Evolutionary conservation across 495 filamentous ascomycete species (phyloP).

Genomic region (Talaromyces ruber): DNA sequence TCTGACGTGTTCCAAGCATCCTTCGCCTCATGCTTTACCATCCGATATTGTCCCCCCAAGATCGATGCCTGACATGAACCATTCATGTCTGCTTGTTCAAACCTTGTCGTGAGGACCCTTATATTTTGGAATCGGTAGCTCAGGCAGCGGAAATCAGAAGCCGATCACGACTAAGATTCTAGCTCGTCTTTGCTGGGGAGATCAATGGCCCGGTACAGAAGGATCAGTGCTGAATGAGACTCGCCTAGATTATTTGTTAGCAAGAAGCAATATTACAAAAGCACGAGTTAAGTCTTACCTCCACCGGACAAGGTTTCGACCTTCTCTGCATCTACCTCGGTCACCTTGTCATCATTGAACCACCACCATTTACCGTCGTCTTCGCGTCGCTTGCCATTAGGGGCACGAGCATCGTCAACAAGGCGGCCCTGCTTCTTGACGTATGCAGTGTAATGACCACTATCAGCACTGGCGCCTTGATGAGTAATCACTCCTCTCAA

Average conservation of each 20-base stretch:
- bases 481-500: slow-evolving; percentile 94
- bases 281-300: slow-evolving; percentile 42
- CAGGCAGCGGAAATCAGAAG: not conserved
- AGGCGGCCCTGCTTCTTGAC: slow-evolving; percentile 77
- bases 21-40: not conserved
- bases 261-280: not conserved
- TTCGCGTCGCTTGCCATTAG: slow-evolving; percentile 54
- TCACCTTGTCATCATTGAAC: slow-evolving; percentile 98
- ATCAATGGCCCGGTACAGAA: slow-evolving; percentile 83
- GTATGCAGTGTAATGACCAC: slow-evolving; percentile 95
- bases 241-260: slow-evolving; percentile 49
- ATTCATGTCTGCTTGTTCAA: not conserved
- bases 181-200: slow-evolving; percentile 39
- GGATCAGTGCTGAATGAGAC: slow-evolving; percentile 86
- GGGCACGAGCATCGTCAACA: slow-evolving; percentile 44
- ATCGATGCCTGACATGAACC: not conserved
- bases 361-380: slow-evolving; percentile 98
- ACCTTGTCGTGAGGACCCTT: not conserved
- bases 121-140: not conserved
- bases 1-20: not conserved
- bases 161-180: not conserved
- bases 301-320: slow-evolving; percentile 85
- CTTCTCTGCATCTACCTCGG: slow-evolving; percentile 84
- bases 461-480: slow-evolving; percentile 93
- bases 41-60: not conserved